Conservation (phyloP, 2,329 filamentous ascomycete genomes). For the Aschersonia sp. region DNA sequence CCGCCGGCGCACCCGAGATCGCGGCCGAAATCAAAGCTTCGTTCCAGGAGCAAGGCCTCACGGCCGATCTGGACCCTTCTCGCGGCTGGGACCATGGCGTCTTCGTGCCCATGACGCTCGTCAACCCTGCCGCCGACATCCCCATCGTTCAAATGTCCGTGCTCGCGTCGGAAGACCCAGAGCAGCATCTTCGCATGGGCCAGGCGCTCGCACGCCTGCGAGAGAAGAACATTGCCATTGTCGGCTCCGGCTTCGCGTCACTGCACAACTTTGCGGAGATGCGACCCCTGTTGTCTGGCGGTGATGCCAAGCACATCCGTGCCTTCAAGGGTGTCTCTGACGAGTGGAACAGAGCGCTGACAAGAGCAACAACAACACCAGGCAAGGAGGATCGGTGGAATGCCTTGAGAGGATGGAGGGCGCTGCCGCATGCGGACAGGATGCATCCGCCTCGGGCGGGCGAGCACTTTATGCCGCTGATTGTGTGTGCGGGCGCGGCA, state of each 20-base stretch:
- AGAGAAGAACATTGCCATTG: conserved; percentile 36
- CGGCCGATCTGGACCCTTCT: conserved; percentile 19
- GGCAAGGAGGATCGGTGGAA: conserved; percentile 19
- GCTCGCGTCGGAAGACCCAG: conserved; percentile 33
- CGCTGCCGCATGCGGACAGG: conserved; percentile 29
- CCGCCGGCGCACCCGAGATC: conserved; percentile 37
- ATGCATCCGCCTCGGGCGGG: conserved; percentile 39
- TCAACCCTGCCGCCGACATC: conserved; percentile 33
- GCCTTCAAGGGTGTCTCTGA: conserved; percentile 13
- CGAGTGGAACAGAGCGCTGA: conserved; percentile 32
- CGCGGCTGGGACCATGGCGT: conserved; percentile 47
- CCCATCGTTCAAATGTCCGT: conserved; percentile 45
- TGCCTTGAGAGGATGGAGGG: conserved; percentile 31
- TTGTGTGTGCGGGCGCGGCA: conserved; percentile 39
- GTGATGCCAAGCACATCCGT: conserved; percentile 8
- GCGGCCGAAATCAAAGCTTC: conserved; percentile 32
- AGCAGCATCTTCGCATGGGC: conserved; percentile 34
- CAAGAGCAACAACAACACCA: conserved; percentile 20
- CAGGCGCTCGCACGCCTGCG: conserved; percentile 34
- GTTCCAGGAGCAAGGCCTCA: conserved; percentile 30
- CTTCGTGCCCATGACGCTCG: conserved; percentile 41
- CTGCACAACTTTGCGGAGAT: conserved; percentile 39
- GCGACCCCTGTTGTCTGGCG: conserved; percentile 16
- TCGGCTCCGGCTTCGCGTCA: conserved; percentile 45
- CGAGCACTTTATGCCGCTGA: conserved; percentile 44